These are phyloP conservation scores for Fusarium sp. DNA, from an alignment of 2,329 filamentous ascomycete species.

Conservation along the genomic window DNA sequence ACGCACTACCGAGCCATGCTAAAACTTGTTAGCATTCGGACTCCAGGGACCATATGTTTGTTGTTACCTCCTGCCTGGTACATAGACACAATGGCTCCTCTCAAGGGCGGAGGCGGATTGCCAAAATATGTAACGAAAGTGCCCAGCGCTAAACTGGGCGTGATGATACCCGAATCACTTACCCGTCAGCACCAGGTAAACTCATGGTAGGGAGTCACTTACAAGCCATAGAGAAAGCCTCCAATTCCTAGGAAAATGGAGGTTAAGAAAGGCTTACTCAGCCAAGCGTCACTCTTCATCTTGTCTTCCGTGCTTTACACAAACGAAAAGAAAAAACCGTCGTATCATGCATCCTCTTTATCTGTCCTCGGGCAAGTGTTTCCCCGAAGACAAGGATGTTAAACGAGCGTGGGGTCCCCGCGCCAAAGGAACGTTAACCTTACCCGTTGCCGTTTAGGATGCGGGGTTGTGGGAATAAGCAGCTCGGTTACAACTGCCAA, in stretches of 20 bases:
- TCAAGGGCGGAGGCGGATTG: conserved; percentile 49
- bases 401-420: conserved; percentile 17
- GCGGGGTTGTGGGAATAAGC: conserved; percentile 28
- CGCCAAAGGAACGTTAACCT: conserved; percentile 9
- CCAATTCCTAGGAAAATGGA: conserved; percentile 55
- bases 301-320: fast-evolving
- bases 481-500: conserved; percentile 8
- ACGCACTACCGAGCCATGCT: conserved; percentile 56
- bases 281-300: conserved; percentile 47
- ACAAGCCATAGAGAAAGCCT: conserved; percentile 56
- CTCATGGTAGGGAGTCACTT: no score
- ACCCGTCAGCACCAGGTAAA: no score
- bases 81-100: conserved; percentile 55
- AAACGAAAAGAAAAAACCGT: fast-evolving
- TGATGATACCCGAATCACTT: conserved; percentile 55
- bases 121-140: conserved; percentile 52
- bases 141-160: conserved; percentile 52
- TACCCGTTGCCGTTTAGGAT: conserved; percentile 26
- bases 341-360: conserved; percentile 10
- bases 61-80: conserved; percentile 56
- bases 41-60: no score
- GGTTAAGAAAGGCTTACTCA: conserved; percentile 54
- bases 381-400: conserved; percentile 26
- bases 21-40: background rate
- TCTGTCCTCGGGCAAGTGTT: conserved; percentile 16